Evolutionary conservation across 139 green algal genomes (phyloP).

Genomic region (Cymbomonas tetramitiformis): DNA sequence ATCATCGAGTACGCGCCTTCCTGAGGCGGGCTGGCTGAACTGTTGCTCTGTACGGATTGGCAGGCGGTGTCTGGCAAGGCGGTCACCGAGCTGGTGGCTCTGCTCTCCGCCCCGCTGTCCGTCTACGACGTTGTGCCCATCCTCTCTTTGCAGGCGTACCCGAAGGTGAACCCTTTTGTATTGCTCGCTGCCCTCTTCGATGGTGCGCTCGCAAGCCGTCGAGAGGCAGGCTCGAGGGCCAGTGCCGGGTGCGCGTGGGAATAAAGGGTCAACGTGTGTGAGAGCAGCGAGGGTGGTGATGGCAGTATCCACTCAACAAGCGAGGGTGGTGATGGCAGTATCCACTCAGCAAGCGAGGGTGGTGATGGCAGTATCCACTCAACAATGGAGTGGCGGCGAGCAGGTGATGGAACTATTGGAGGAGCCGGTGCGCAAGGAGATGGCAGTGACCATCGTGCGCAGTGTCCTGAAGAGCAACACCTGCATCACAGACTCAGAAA

Average conservation of each 20-base stretch:
- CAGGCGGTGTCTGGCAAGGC: constrained; percentile 32
- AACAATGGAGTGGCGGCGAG: too few relatives aligned
- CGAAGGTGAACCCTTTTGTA: too few relatives aligned
- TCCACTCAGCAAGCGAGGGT: too few relatives aligned
- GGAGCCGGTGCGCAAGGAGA: constrained; percentile 46
- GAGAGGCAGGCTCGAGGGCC: too few relatives aligned
- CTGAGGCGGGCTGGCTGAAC: not conserved
- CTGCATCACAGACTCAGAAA: constrained; percentile 21
- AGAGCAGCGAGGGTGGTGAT: too few relatives aligned
- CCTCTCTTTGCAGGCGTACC: constrained; percentile 61
- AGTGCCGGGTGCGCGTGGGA: too few relatives aligned
- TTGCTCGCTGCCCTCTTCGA: too few relatives aligned
- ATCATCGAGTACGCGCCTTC: not conserved
- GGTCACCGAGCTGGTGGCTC: constrained; percentile 56
- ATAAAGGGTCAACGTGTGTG: too few relatives aligned
- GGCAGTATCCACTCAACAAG: too few relatives aligned
- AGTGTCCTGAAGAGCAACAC: constrained; percentile 37
- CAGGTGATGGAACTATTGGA: constrained; percentile 70
- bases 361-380: too few relatives aligned
- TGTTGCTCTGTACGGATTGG: not conserved
- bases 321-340: too few relatives aligned
- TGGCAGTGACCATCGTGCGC: constrained; percentile 58
- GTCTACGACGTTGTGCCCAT: constrained; percentile 57
- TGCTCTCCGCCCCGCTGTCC: constrained; percentile 67
- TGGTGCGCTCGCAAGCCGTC: too few relatives aligned